Evolutionary conservation across 176 grass and related monocot genomes (phyloP), one percentile per base, ranked within the genome.

Genomic region (Phragmites australis): DNA sequence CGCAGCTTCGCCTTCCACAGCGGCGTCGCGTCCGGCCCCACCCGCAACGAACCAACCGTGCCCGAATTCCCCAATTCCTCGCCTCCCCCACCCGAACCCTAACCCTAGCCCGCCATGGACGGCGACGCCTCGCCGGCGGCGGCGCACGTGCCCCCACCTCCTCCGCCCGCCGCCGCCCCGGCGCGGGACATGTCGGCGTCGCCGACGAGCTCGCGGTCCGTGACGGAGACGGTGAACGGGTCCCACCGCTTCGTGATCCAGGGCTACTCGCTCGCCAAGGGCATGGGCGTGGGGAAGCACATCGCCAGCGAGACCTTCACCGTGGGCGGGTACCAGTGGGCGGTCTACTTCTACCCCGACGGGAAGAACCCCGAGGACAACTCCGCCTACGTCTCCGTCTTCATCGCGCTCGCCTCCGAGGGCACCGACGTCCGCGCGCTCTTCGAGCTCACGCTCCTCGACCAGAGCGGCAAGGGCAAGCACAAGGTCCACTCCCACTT

Each of bases 401-500:
- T 90, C 83, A 86, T 94, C 76, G 86, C 92, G 8, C 92, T 94
- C 51, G 88, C 86, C 51, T 83, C 82, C 81, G 92, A 91, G 39
- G 89, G 83, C 67, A 87, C 80, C 54, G 87, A 86, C 71, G 85
- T 91, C 23, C 82, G 87, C 64, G 89, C 86, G n/a, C 89, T 94
- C 64, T 91, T 94, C 69, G 83, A 91, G 74, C 89, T 94, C 79
- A 89, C 86, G 30, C 86, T 94, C 29, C 75, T 91, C 29, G 92
- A 94, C 80, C 87, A 91, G 86, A 94, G 92, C 68, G 92, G 92
- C 44, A 94, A 90, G 82, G 88, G 80, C 32, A 92, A 92, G 83
- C 89, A 97, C 79, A 94, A 94, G 85, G 85, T 92, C 42, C 92
- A 92, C 80, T 94, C 89, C 45, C 91, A 94, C 83, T 97, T 94